Base-by-base conservation (phyloP, 805 yeast genomes). In the Saccharomyces kudriavzevii region DNA sequence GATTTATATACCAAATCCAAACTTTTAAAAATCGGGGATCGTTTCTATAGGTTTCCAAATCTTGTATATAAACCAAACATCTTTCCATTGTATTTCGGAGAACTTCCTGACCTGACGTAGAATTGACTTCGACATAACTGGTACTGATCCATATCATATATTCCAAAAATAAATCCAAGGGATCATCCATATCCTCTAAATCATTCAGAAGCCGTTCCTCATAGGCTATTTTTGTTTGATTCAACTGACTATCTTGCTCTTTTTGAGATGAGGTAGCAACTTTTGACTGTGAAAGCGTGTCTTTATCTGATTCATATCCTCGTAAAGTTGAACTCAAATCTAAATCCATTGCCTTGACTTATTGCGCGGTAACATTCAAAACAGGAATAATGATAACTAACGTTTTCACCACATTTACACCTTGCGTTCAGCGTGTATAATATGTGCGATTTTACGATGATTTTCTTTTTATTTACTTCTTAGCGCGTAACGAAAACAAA, bases 11-110 rank as follows among this genome's bases (percentile, higher is more conserved):
- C 56, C 82, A 83, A 40, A 91, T 69, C 97, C 98, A 92, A 1
- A 89, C 77, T 55, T 76, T 77, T 50, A 92, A 68, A 63, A 87
- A 90, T 46, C 97, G 70, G 0, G 89, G 80, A 65, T 91, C 97
- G 65, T 90, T 85, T 56, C 82, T 85, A 66, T 89, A 91, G 56
- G 79, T 81, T 1, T 69, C 69, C 40, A 76, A 77, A 60, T 85
- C 87, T 61, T 84, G 75, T 66, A 88, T 89, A 56, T 75, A 74
- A 45, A 82, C 77, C 0, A 95, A 83, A 59, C 92, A 84, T 51
- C 83, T 72, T 62, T 89, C 96, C 35, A 89, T 72, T 35, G 43
- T 35, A 35, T 10, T 35, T 35, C 43, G 43, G 9, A 35, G 43
- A 35, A 35, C 24, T 35, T 35, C 43, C 13, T 35, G 43, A 6